These are phyloP conservation scores for Naganishia cerealis DNA, from an alignment of 1,284 basidiomycete species.

Conservation along the genomic window DNA sequence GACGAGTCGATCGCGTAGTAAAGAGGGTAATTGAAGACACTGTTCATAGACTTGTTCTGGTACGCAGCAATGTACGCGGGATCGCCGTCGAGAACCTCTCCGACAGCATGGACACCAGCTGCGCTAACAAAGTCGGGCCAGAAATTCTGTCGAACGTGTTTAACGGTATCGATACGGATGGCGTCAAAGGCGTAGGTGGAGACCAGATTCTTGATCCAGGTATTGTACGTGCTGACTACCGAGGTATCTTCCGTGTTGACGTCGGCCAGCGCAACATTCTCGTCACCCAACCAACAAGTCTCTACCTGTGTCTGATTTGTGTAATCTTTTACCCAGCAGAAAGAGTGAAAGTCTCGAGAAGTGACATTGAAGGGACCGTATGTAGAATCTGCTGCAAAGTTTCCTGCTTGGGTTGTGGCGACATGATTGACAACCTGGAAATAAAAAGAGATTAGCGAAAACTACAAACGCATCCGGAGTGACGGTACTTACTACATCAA, in stretches of 20 bases:
- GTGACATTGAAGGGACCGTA: slow-evolving; percentile 51
- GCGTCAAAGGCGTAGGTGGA: slow-evolving; percentile 54
- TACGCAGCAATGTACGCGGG: slow-evolving; percentile 49
- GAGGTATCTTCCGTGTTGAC: slow-evolving; percentile 56
- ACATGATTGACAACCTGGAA: slow-evolving; percentile 56
- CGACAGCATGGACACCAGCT: slow-evolving; percentile 56
- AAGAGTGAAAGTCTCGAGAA: slow-evolving; percentile 53
- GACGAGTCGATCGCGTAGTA: slow-evolving; percentile 57
- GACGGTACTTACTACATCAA: slow-evolving; percentile 53
- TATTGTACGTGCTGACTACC: slow-evolving; percentile 51
- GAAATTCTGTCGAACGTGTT: slow-evolving; percentile 58
- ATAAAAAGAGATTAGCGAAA: not conserved
- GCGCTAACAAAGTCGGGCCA: slow-evolving; percentile 56
- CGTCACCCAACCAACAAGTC: slow-evolving; percentile 56
- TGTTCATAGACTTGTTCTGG: slow-evolving; percentile 56
- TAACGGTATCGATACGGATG: slow-evolving; percentile 57
- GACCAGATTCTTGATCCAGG: slow-evolving; percentile 56
- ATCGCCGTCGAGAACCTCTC: slow-evolving; percentile 56
- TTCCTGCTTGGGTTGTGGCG: slow-evolving; percentile 45
- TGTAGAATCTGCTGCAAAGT: slow-evolving; percentile 39
- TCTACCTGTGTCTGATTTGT: slow-evolving; percentile 55
- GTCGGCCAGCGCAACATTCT: slow-evolving; percentile 51
- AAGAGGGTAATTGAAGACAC: slow-evolving; percentile 61
- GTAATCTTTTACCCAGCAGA: slow-evolving; percentile 54
- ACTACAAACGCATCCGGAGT: not conserved